These are phyloP conservation scores for Dalbergia oliveri DNA, from an alignment of 306 rosid genomes.

Conservation along the genomic window DNA sequence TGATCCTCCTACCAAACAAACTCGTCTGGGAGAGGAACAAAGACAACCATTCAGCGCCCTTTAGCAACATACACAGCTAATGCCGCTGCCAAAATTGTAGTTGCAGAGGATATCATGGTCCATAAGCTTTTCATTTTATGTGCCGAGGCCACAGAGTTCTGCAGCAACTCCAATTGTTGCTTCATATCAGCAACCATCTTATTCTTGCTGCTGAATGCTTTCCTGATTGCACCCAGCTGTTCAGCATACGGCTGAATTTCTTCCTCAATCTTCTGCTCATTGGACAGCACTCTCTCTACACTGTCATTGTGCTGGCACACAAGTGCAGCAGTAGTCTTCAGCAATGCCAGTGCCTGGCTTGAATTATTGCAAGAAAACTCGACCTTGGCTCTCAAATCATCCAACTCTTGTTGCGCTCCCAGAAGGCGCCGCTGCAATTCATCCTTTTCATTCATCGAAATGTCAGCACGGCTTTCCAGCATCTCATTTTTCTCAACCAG, in stretches of 20 bases:
- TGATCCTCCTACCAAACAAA: conserved; percentile 40
- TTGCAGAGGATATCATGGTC: conserved; percentile 71
- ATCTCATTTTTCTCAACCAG: conserved; percentile 45
- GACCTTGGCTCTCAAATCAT: conserved; percentile 58
- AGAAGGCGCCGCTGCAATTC: conserved; percentile 45
- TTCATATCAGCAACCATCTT: conserved; percentile 68
- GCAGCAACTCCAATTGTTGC: conserved; percentile 52
- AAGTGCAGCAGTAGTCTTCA: conserved; percentile 68
- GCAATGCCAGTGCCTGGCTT: conserved; percentile 56
- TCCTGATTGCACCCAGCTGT: conserved; percentile 68
- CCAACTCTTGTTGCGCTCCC: conserved; percentile 41
- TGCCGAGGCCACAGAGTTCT: conserved; percentile 52
- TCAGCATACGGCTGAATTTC: conserved; percentile 55
- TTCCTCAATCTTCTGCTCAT: conserved; percentile 53
- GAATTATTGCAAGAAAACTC: conserved; percentile 52
- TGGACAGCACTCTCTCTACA: conserved; percentile 50
- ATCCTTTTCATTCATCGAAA: conserved; percentile 59
- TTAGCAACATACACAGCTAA: conserved; percentile 71
- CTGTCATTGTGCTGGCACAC: conserved; percentile 43
- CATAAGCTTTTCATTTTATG: conserved; percentile 68
- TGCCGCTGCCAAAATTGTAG: conserved; percentile 74
- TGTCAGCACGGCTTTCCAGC: conserved; percentile 48
- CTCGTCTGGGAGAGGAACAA: conserved; percentile 38
- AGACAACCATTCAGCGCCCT: conserved; percentile 59
- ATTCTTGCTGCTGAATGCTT: conserved; percentile 70